Conservation (phyloP, 176 grass and related monocot species). For the Triticum dicoccoides region DNA sequence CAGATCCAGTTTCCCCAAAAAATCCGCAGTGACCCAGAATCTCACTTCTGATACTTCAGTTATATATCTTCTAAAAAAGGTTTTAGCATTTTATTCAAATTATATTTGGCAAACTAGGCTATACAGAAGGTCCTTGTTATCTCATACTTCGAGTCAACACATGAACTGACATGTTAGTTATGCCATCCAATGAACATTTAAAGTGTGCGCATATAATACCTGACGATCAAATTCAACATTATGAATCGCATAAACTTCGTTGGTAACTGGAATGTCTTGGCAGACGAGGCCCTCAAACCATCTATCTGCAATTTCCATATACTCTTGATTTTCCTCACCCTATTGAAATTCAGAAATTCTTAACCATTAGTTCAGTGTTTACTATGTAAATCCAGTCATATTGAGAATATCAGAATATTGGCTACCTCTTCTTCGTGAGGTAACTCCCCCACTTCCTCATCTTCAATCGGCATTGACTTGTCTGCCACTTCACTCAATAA, state of each 20-base stretch:
- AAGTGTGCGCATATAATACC: slow-evolving; percentile 46
- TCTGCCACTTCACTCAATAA: slow-evolving; percentile 37
- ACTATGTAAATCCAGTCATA: slow-evolving; percentile 13
- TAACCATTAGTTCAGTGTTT: neutral
- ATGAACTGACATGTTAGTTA: neutral
- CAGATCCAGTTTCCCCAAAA: too few relatives aligned
- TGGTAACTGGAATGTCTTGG: slow-evolving; percentile 81
- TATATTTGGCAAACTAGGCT: neutral
- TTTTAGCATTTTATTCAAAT: neutral
- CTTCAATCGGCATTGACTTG: slow-evolving; percentile 29
- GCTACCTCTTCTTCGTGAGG: slow-evolving; percentile 48
- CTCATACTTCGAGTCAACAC: neutral
- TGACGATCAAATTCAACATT: slow-evolving; percentile 91
- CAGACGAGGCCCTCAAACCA: slow-evolving; percentile 78
- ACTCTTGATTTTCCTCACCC: slow-evolving; percentile 43
- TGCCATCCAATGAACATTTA: neutral
- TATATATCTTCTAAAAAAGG: neutral
- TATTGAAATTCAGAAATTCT: slow-evolving; percentile 42
- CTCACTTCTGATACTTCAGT: neutral
- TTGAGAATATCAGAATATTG: slow-evolving; percentile 6
- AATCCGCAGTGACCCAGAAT: neutral
- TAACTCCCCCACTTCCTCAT: slow-evolving; percentile 51
- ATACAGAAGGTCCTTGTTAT: neutral
- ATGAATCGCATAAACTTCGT: slow-evolving; percentile 82
- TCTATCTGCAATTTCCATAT: slow-evolving; percentile 58